Evolutionary conservation across 176 grass and related monocot genomes (phyloP), one percentile per base, ranked within the genome.

Genomic region (Juncus inflexus): DNA sequence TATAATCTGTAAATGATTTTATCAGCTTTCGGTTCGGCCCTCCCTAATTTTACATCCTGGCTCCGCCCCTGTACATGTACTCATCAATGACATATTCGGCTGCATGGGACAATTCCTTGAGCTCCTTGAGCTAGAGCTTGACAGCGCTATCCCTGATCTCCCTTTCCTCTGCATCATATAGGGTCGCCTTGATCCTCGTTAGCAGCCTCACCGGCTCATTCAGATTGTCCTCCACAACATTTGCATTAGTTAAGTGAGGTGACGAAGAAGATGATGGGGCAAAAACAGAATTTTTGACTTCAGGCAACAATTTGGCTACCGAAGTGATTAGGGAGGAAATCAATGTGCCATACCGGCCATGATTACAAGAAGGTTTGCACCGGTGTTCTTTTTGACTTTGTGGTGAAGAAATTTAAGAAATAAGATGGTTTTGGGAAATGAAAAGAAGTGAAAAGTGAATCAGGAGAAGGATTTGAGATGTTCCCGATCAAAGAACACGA

Each of bases 41-140:
- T n/a, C n/a, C n/a, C n/a, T n/a, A n/a, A n/a, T n/a, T n/a, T n/a
- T n/a, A n/a, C n/a, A n/a, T n/a, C n/a, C n/a, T n/a, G n/a, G n/a
- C n/a, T n/a, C n/a, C n/a, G n/a, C n/a, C n/a, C n/a, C n/a, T n/a
- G n/a, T 67, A 60, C 19, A 56, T 38, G 12, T 68, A 77, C 39
- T 77, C 74, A 12, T 50, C 63, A 9, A 77, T 10, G 6, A 61
- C 74, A 36, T 77, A 54, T 35, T 77, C 52, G 12, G 40, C 52
- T 11, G 50, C 63, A 8, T 60, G 45, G 0, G 37, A 50, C 5
- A 68, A n/a, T 49, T 52, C 53, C 38, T 56, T 77, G 51, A 77
- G 62, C 53, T 77, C 63, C 37, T 60, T 67, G n/a, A 77, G 51
- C 63, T 63, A 60, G 10, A 58, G 74, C 39, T 67, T 15, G 12